These are phyloP conservation scores for Scleroderma citrinum DNA, from an alignment of 768 basidiomycete species.

Conservation along the genomic window DNA sequence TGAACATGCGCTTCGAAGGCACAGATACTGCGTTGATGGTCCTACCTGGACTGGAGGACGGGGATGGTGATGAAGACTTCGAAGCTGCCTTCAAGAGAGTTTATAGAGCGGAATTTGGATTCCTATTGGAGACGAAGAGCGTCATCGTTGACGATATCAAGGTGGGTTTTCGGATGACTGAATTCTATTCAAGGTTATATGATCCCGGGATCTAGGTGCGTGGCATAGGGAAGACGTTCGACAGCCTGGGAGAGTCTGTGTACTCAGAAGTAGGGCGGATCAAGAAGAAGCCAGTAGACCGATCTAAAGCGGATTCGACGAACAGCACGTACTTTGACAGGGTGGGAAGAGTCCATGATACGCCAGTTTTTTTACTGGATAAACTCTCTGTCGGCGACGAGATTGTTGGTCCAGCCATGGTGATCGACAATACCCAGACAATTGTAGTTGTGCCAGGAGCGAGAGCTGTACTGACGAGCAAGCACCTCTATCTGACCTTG, in stretches of 20 bases:
- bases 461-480: constrained; percentile 58
- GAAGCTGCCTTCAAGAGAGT: constrained; percentile 71
- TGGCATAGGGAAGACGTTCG: constrained; percentile 88
- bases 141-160: constrained; percentile 92
- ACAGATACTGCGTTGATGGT: constrained; percentile 94
- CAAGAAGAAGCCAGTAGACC: constrained; percentile 31
- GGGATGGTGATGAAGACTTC: constrained; percentile 64
- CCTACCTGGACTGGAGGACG: constrained; percentile 43
- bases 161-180: constrained; percentile 31
- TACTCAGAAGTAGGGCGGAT: constrained; percentile 66
- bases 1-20: constrained; percentile 92
- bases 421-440: constrained; percentile 94
- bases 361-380: constrained; percentile 74
- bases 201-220: constrained; percentile 48
- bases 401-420: constrained; percentile 83
- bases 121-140: constrained; percentile 76
- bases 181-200: not conserved
- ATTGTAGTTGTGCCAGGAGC: constrained; percentile 81
- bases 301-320: constrained; percentile 42
- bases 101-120: constrained; percentile 88
- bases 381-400: constrained; percentile 62
- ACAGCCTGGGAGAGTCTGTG: constrained; percentile 72
- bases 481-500: constrained; percentile 55
- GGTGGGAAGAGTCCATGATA: constrained; percentile 67
- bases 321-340: constrained; percentile 80